phyloP scores from a whole-genome alignment of 2,329 filamentous ascomycete genomes.

The Fusarium xyrophilum region DNA sequence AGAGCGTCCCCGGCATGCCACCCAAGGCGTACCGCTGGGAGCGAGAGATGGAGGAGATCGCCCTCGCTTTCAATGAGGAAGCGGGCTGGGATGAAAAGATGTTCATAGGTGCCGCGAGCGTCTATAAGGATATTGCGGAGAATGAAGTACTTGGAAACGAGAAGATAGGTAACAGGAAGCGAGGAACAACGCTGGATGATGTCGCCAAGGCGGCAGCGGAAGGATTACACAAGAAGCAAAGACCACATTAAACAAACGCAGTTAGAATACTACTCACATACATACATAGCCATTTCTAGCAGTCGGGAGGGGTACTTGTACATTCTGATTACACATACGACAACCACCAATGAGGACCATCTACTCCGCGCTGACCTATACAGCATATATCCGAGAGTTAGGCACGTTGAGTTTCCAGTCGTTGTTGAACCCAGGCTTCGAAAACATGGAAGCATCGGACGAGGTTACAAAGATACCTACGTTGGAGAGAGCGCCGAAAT shows the following conservation, averaged over 20 bases:
- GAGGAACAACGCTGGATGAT: constrained; percentile 64
- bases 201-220: constrained; percentile 59
- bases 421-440: constrained; percentile 41
- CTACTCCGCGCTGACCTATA: background rate
- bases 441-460: constrained; percentile 29
- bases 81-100: constrained; percentile 65
- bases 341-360: background rate
- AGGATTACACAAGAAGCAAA: constrained; percentile 55
- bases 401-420: constrained; percentile 48
- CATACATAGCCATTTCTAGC: background rate
- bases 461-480: constrained; percentile 62
- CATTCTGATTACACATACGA: constrained; percentile 14
- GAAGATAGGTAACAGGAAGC: constrained; percentile 61
- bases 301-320: constrained; percentile 12
- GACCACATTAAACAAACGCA: constrained; percentile 11
- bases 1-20: constrained; percentile 65
- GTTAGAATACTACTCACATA: background rate
- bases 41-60: constrained; percentile 79
- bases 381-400: constrained; percentile 43
- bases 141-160: constrained; percentile 67
- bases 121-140: constrained; percentile 68
- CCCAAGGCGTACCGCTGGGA: constrained; percentile 82
- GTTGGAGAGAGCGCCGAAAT: constrained; percentile 70
- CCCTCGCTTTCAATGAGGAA: constrained; percentile 67
- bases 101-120: constrained; percentile 65